These are phyloP conservation scores for Meyerozyma carpophila DNA, from an alignment of 1,139 yeast species.

Conservation along the genomic window DNA sequence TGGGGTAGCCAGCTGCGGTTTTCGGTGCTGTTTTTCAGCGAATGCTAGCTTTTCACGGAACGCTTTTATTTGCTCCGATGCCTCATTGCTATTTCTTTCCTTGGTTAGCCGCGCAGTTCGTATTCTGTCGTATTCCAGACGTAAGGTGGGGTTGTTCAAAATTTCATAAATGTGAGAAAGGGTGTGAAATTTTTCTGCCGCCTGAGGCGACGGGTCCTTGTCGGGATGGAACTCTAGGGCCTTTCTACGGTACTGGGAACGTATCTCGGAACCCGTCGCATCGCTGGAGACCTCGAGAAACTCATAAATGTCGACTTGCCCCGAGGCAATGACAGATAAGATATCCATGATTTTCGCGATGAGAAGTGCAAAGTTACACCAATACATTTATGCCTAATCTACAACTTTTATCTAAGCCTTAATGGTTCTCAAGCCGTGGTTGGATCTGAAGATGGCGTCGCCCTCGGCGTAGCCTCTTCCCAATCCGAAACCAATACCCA, in stretches of 20 bases:
- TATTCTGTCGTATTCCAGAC: conserved; percentile 32
- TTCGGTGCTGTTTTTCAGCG: conserved; percentile 17
- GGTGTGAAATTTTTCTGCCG: conserved; percentile 31
- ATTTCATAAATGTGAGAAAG: conserved; percentile 36
- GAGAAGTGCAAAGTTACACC: not conserved
- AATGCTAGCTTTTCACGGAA: conserved; percentile 31
- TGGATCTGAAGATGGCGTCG: conserved; percentile 87
- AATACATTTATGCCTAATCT: not conserved
- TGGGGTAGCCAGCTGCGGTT: not conserved
- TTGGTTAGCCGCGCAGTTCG: conserved; percentile 13
- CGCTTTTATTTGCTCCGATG: conserved; percentile 22
- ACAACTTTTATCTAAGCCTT: conserved; percentile 32
- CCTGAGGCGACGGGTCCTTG: conserved; percentile 33
- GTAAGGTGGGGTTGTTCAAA: conserved; percentile 24
- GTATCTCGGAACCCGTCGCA: conserved; percentile 13
- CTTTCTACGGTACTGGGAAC: conserved; percentile 14
- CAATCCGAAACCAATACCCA: conserved; percentile 92
- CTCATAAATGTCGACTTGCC: conserved; percentile 29
- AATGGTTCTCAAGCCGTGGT: conserved; percentile 67
- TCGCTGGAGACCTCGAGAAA: conserved; percentile 22
- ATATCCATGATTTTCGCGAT: conserved; percentile 1
- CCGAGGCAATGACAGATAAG: conserved; percentile 7
- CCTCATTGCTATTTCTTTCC: conserved; percentile 9
- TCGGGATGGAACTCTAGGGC: conserved; percentile 33
- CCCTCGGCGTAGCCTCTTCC: conserved; percentile 99